Evolutionary conservation across 192 early-diverging fungal species (phyloP), one percentile per base, ranked within the genome.

Genomic region (Coemansia sp.): DNA sequence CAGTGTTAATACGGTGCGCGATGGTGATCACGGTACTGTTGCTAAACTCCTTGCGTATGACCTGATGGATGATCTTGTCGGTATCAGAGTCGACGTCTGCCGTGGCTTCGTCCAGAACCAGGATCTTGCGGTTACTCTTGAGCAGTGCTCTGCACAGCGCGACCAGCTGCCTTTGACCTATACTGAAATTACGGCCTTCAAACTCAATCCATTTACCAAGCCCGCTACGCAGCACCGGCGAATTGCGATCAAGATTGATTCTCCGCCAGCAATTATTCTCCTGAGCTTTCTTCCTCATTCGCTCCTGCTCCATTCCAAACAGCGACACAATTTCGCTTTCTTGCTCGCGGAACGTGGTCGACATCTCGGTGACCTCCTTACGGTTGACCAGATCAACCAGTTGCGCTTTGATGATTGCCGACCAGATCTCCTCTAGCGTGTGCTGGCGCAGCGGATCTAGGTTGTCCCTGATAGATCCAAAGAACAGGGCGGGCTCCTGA

Each of bases 91-190:
- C 89, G 14, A 90, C 78, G 9, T 82, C 70, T 20, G 87, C 77
- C 9, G 90, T 91, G 2, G 90, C 90, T 61, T 91, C 90, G 65
- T 91, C 90, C 54, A 91, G 65, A 14, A 88, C 67, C 33, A 91
- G 65, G 22, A 90, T 79, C 32, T 80, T 71, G 51, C 87, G 85
- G 12, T 52, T 70, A 57, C 66, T 20, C 22, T 62, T 62, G 37
- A 91, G 68, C 48, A 90, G 52, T 2, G 84, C 86, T 14, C 86
- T 75, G 2, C 87, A 87, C 28, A 90, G 75, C 54, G 73, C 82
- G 54, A 90, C 65, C 15, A 90, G 75, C 76, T 90, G 89, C 8
- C 79, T 67, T 67, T 90, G 88, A 18, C 89, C 74, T 22, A 67
- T 61, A 12, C 69, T 71, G 53, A 81, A 60, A 35, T 51, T 51